Evolutionary conservation across 192 early-diverging fungal species (phyloP), one percentile per base, ranked within the genome.

Genomic region (Pecoramyces ruminantium): DNA sequence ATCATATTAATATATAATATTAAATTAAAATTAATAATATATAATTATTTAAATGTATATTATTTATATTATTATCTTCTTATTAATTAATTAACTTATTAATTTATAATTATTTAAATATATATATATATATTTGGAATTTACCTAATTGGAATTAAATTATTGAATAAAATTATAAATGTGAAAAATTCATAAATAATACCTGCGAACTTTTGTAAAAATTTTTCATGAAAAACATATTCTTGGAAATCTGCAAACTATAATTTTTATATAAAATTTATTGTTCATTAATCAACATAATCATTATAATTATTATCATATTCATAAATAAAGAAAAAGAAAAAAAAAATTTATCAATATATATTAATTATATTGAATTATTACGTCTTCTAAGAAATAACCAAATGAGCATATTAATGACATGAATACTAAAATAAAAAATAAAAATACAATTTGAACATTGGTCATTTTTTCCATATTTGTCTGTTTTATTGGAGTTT

Each of bases 121-220:
- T n/a, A n/a, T n/a, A n/a, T n/a, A 80, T 38, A 1, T 15, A 39
- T 28, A 17, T 39, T 38, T 42, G 4, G 77, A 6, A 77, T 28
- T 82, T 84, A 94, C 91, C 89, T 94, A 83, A 99, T 94, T 18
- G 97, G 97, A 85, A 99, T 99, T 86, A 99, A 89, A 86, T 96
- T 98, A 91, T 99, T 99, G 90, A 95, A 99, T 77, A 99, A 86
- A 88, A 99, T 97, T 85, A 97, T 92, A 84, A 96, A 99, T 18
- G 97, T 99, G 86, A 99, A 67, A 21, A 67, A 67, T 67, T 25
- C 51, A 67, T 67, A 67, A 67, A 67, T 67, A n/a, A 67, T 67
- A 67, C n/a, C 51, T n/a, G 51, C 0, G 25, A 67, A 67, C n/a
- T 67, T 67, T 67, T 67, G 51, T 67, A 67, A 67, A n/a, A 67